These are phyloP conservation scores for Cyberlindnera amylophila DNA, from an alignment of 805 yeast genomes.

Conservation along the genomic window DNA sequence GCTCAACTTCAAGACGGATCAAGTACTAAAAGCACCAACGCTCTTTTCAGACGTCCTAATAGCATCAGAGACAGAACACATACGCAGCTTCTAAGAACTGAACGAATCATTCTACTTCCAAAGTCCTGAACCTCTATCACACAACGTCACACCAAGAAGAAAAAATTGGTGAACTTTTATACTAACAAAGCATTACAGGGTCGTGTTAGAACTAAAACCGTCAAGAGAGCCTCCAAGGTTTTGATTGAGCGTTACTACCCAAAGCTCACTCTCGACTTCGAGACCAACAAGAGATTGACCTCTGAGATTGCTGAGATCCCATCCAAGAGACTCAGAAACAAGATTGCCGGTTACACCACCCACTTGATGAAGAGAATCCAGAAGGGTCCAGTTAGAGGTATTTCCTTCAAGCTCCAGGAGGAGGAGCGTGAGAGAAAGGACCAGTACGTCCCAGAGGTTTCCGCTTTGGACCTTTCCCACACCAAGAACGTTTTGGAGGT, in stretches of 20 bases:
- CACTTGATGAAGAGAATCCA: conserved; percentile 99
- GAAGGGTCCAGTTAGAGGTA: conserved; percentile 99
- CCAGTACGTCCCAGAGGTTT: conserved; percentile 99
- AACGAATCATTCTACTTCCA: too few species aligned
- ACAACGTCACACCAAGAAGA: too few species aligned
- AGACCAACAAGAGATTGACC: conserved; percentile 99
- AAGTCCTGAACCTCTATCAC: too few species aligned
- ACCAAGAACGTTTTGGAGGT: conserved; percentile 95
- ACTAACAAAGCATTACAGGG: conserved; percentile 54
- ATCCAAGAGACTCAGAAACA: conserved; percentile 99
- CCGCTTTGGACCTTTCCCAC: conserved; percentile 97
- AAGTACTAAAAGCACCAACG: too few species aligned
- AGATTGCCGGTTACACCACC: conserved; percentile 99
- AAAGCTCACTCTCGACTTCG: conserved; percentile 98
- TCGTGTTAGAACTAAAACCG: conserved; percentile 99
- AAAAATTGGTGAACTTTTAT: background rate
- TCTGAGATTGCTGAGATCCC: conserved; percentile 98
- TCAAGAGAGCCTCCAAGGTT: conserved; percentile 99
- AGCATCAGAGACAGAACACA: too few species aligned
- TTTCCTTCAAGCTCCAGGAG: conserved; percentile 99
- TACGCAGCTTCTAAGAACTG: too few species aligned
- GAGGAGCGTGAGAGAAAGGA: conserved; percentile 99
- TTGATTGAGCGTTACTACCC: conserved; percentile 99
- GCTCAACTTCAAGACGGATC: too few species aligned
- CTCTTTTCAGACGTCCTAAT: too few species aligned